Evolutionary conservation across 495 filamentous ascomycete species (phyloP), one percentile per base, ranked within the genome.

Genomic region (Cercophora samala): DNA sequence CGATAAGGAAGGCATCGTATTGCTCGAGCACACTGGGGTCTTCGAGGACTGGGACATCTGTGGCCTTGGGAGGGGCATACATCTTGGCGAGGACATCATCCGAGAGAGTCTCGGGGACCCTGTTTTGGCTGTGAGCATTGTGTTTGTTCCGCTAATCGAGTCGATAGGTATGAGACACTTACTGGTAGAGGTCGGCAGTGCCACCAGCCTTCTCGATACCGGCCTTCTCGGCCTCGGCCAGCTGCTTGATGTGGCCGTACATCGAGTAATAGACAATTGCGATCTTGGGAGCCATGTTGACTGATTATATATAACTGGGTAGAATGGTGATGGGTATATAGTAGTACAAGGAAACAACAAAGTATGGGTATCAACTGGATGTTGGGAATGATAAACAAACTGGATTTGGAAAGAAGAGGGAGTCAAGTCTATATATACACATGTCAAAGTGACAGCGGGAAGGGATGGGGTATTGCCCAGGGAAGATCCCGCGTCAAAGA

Each of bases 211-310:
- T 83, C 84, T 96, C 89, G 72, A 97, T 91, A 76, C 95, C 95
- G 71, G 84, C 88, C 84, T 92, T 90, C 81, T 97, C 93, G 64
- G 93, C 93, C 76, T 92, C 88, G 73, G 93, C 95, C 72, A 98
- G 79, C 78, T 87, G 82, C 75, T 82, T 73, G 81, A 97, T 91
- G 80, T 98, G 94, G 79, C 95, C 94, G 80, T 96, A 99, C 84
- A 92, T 91, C 70, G 94, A 97, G 83, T 98, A 99, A 73, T 85
- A 93, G 78, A 97, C 85, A 77, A 97, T 96, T 67, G 93, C 93
- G 73, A 97, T 83, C 82, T 92, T 94, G 79, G 92, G 92, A 83
- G 92, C 92, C 93, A 96, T 97, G 74, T 68, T 86, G 84, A 18
- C 22, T 58, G 19, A 21, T 22, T 58, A 22, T 24, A 4, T 59